These are phyloP conservation scores for Ophiostoma perfectum DNA, from an alignment of 2,329 filamentous ascomycete genomes.

Conservation along the genomic window DNA sequence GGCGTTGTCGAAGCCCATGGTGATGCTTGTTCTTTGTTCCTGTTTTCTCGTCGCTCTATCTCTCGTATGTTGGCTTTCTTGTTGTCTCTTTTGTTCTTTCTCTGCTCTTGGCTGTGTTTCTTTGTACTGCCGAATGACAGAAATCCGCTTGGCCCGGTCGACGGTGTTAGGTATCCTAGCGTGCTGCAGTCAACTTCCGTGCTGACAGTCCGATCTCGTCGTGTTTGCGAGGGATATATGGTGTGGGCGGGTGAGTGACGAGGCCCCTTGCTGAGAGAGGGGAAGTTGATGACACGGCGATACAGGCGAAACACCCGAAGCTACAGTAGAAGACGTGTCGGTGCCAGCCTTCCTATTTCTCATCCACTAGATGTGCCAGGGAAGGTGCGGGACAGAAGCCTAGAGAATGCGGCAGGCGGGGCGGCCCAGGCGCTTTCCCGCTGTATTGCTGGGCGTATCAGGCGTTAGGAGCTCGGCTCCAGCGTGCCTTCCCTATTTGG, in stretches of 20 bases:
- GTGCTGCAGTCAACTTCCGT: not conserved
- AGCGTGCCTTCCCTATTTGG: not conserved
- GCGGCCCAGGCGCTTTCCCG: not conserved
- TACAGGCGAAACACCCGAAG: not conserved
- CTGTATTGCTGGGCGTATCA: not conserved
- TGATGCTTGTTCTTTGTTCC: slow-evolving; percentile 11
- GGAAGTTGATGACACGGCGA: not conserved
- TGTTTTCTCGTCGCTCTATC: not conserved
- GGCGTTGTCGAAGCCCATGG: slow-evolving; percentile 48
- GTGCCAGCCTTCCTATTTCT: not conserved
- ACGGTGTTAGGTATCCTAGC: not conserved
- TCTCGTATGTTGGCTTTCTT: not conserved
- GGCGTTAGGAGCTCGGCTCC: not conserved
- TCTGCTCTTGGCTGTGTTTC: too few species aligned
- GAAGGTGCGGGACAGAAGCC: not conserved
- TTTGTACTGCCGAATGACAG: not conserved
- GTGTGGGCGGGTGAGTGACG: not conserved
- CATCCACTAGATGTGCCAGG: not conserved
- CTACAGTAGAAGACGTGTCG: not conserved
- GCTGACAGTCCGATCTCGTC: not conserved
- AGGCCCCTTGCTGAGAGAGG: not conserved
- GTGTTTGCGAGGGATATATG: not conserved
- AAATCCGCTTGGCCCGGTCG: not conserved
- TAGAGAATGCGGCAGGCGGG: slow-evolving; percentile 4
- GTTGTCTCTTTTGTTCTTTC: not conserved